phyloP scores from a whole-genome alignment of 305 asterid genomes.

The Solanum hybrid region DNA sequence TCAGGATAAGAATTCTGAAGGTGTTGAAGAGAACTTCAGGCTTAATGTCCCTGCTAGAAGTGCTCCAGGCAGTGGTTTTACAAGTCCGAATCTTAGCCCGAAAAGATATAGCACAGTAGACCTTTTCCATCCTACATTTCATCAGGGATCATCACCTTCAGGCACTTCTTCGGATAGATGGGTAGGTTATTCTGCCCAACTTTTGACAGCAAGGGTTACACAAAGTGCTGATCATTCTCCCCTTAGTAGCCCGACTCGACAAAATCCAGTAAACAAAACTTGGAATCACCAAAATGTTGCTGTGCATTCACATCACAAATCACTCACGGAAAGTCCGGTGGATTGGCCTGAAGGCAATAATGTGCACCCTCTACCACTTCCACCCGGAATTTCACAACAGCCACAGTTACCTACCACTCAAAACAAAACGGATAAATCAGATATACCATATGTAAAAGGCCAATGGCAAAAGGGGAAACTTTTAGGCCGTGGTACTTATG shows the following conservation, averaged over 20 bases:
- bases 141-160: slow-evolving; percentile 17
- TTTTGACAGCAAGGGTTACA: slow-evolving; percentile 6
- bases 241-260: slow-evolving; percentile 9
- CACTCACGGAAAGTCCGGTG: slow-evolving; percentile 30
- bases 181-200: slow-evolving; percentile 14
- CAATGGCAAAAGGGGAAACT: slow-evolving; percentile 71
- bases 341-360: slow-evolving; percentile 27
- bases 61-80: slow-evolving; percentile 66
- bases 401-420: slow-evolving; percentile 17
- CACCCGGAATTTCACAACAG: slow-evolving; percentile 43
- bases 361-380: slow-evolving; percentile 74
- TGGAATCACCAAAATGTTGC: slow-evolving; percentile 10
- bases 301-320: slow-evolving; percentile 26
- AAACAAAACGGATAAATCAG: slow-evolving; percentile 30
- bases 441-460: slow-evolving; percentile 33
- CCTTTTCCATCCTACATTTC: slow-evolving; percentile 28
- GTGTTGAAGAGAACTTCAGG: slow-evolving; percentile 19
- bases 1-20: slow-evolving; percentile 27
- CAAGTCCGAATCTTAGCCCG: slow-evolving; percentile 63
- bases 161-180: background rate
- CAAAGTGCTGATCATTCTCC: slow-evolving; percentile 45
- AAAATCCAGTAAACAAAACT: slow-evolving; percentile 16
- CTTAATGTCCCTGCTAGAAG: slow-evolving; percentile 43
- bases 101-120: slow-evolving; percentile 36
- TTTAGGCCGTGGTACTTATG: slow-evolving; percentile 80